phyloP scores from a whole-genome alignment of 805 yeast genomes.

The Wickerhamomyces ciferrii region DNA sequence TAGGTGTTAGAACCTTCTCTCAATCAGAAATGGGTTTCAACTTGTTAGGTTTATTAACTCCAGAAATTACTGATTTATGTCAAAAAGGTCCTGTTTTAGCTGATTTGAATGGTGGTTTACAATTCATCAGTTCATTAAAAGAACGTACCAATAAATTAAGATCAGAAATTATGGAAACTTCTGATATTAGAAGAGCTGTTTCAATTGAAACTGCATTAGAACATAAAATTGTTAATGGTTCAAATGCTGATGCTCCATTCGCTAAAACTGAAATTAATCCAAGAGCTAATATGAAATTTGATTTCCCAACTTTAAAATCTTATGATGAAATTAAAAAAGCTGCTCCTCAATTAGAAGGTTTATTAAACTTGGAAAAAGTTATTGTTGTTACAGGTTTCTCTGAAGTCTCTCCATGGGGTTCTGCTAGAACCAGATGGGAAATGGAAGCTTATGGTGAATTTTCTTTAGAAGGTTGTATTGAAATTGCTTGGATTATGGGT shows the following conservation, averaged over 20 bases:
- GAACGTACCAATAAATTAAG: slow-evolving; percentile 80
- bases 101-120: slow-evolving; percentile 98
- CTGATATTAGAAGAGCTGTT: slow-evolving; percentile 94
- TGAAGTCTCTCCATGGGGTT: slow-evolving; percentile 99
- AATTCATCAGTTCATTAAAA: slow-evolving; percentile 86
- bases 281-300: slow-evolving; percentile 90
- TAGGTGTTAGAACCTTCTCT: slow-evolving; percentile 96
- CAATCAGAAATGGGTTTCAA: slow-evolving; percentile 99
- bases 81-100: slow-evolving; percentile 96
- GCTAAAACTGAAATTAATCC: slow-evolving; percentile 77
- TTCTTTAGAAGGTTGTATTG: slow-evolving; percentile 95
- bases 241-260: slow-evolving; percentile 81
- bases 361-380: slow-evolving; percentile 87
- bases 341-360: slow-evolving; percentile 78
- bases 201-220: slow-evolving; percentile 91
- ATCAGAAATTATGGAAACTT: slow-evolving; percentile 64
- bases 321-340: slow-evolving; percentile 65
- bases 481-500: slow-evolving; percentile 99
- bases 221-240: slow-evolving; percentile 77
- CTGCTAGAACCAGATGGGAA: slow-evolving; percentile 98
- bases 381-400: slow-evolving; percentile 97
- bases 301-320: slow-evolving; percentile 84
- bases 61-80: slow-evolving; percentile 77
- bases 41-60: slow-evolving; percentile 88
- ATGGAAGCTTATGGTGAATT: slow-evolving; percentile 96